Percentiles rank a stretch among this genome's conserved stretches.
Conservation (phyloP, 2,329 filamentous ascomycete species). For the Diaporthe longicolla region DNA sequence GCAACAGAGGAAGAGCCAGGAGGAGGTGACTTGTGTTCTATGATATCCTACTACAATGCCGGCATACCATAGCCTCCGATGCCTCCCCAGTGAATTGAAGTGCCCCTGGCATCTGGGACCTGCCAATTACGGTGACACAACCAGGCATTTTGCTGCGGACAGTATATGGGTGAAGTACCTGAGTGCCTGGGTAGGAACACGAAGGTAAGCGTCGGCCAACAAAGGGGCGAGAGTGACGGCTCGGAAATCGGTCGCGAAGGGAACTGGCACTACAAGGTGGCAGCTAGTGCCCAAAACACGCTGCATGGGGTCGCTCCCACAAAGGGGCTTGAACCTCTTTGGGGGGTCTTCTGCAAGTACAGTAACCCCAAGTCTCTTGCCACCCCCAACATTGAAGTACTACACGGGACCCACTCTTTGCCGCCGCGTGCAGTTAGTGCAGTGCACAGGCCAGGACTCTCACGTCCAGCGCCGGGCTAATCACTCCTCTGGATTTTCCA, state of each 20-base stretch:
- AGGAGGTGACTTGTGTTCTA: conserved; percentile 50
- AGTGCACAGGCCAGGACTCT: conserved; percentile 28
- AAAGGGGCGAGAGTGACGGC: conserved; percentile 1
- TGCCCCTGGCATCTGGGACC: neutral
- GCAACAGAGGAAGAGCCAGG: conserved; percentile 57
- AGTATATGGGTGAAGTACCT: no score
- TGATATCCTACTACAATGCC: neutral
- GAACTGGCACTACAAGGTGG: neutral
- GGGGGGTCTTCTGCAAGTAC: no score
- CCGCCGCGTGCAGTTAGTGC: conserved; percentile 12
- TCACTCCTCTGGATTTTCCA: conserved; percentile 43
- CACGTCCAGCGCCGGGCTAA: conserved; percentile 27
- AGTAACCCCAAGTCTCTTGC: no score
- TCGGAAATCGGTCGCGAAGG: neutral
- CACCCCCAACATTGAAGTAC: conserved; percentile 10
- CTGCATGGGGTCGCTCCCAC: no score
- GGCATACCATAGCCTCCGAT: neutral
- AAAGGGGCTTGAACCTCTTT: no score
- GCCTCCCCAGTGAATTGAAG: neutral
- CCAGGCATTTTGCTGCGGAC: no score
- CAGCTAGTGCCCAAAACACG: no score
- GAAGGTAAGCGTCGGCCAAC: neutral
- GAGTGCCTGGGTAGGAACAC: no score
- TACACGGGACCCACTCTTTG: conserved; percentile 13
- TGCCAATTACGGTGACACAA: neutral